phyloP scores from a whole-genome alignment of 495 filamentous ascomycete species.

The Penicillium steckii region DNA sequence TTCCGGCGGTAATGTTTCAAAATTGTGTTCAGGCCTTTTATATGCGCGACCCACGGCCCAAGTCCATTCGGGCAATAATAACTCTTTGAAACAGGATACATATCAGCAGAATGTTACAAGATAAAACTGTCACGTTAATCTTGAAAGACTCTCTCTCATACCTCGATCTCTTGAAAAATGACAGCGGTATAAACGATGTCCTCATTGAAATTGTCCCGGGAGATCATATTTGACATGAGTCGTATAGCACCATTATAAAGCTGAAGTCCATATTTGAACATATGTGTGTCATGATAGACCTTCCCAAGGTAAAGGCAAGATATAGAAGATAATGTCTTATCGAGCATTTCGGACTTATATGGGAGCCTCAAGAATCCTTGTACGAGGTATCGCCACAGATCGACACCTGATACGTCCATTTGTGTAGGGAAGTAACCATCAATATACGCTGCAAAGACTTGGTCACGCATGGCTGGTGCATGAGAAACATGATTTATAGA shows the following conservation, averaged over 20 bases:
- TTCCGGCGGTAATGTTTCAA: background rate
- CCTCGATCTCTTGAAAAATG: constrained; percentile 9
- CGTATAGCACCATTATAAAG: constrained; percentile 4
- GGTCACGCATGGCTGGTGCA: constrained; percentile 1
- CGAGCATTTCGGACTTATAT: constrained; percentile 2
- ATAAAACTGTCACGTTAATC: background rate
- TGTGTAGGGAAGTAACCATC: background rate
- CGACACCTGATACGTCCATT: background rate
- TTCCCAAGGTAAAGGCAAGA: constrained; percentile 8
- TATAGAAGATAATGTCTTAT: background rate
- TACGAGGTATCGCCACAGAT: constrained; percentile 4
- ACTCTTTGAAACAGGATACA: background rate
- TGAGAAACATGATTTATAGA: background rate
- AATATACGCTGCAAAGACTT: constrained; percentile 1
- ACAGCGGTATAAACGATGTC: constrained; percentile 8
- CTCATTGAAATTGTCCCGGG: background rate
- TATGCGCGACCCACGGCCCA: constrained; percentile 5
- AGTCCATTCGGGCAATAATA: background rate
- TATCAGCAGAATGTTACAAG: background rate
- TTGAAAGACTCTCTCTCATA: background rate
- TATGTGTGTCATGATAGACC: background rate
- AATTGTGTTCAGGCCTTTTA: constrained; percentile 3
- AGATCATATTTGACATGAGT: background rate
- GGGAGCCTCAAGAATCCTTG: background rate
- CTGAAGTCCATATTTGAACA: constrained; percentile 6